Base-by-base conservation (phyloP, 805 yeast species). In the Saccharomycopsis sp. region DNA sequence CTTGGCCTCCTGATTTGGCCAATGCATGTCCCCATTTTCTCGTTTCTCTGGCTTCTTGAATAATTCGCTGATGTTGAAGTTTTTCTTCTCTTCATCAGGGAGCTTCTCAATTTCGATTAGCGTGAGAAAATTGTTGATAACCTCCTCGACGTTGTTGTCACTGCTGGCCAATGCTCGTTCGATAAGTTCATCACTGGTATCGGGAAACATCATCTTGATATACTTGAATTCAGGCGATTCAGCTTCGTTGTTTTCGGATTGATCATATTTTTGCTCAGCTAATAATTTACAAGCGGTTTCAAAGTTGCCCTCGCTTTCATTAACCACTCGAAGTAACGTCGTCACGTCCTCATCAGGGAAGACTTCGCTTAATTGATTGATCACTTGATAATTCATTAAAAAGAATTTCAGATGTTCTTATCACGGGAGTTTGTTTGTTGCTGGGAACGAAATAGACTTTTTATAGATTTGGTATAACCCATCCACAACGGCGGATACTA, bases 161-260 rank as follows among this genome's bases (percentile, higher is more conserved):
- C 60, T 51, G 2, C 59, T 60, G 20, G 57, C 51, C 14, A 67
- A 59, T 3, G 59, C 58, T 1, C 54, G 48, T 2, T 59, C 50
- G 5, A 77, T 56, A 5, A 51, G 49, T 2, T 52, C 57, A 3
- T 56, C 33, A 2, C 65, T 62, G 2, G 64, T 48, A 13, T 66
- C 56, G 0, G 81, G 81, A 47, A 77, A 75, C 59, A 77, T 66
- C 11, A 65, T 68, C 39, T 56, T 52, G 24, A 72, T 52, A 23
- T 55, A 57, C 45, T 33, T 27, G 34, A 26, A 44, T 34, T 39
- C 47, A 9, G 19, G 39, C 19, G 39, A 26, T 14, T 33, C 14
- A 16, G 7, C 8, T 14, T 35, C 38, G n/a, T 35, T n/a, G 13
- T 20, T 22, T 4, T 13, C 16, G 14, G 36, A 7, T 32, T 32